Evolutionary conservation across 768 basidiomycete species (phyloP).

Genomic region (Tephrocybe sp.): DNA sequence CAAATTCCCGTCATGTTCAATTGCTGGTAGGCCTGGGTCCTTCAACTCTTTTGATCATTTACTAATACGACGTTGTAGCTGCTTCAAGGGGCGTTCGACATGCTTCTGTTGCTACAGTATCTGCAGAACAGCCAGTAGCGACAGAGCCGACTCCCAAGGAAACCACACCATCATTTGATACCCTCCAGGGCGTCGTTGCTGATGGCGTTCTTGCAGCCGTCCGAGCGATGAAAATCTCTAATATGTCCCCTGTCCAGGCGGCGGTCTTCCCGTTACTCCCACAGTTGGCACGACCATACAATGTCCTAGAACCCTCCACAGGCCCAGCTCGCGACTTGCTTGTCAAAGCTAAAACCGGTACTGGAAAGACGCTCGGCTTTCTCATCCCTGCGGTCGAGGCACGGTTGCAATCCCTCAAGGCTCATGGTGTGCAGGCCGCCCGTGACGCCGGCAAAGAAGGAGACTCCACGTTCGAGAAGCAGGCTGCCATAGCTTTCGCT

Average conservation of each 20-base stretch:
- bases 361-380: conserved; percentile 88
- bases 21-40: conserved; percentile 18
- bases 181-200: conserved; percentile 39
- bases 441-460: conserved; percentile 39
- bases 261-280: conserved; percentile 79
- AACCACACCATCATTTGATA: conserved; percentile 30
- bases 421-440: conserved; percentile 38
- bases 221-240: conserved; percentile 62
- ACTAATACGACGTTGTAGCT: background rate
- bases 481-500: conserved; percentile 38
- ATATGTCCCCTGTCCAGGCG: conserved; percentile 83
- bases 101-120: conserved; percentile 14
- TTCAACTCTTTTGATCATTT: background rate
- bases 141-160: conserved; percentile 7
- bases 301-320: conserved; percentile 26
- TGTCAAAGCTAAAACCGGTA: conserved; percentile 87
- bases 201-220: conserved; percentile 55
- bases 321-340: conserved; percentile 63
- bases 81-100: conserved; percentile 3
- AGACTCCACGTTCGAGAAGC: conserved; percentile 28
- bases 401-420: conserved; percentile 59
- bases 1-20: conserved; percentile 12
- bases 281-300: conserved; percentile 55
- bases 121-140: background rate
- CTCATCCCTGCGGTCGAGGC: conserved; percentile 85